phyloP scores from a whole-genome alignment of 139 green algal genomes.

The Astrephomene gubernaculifera region DNA sequence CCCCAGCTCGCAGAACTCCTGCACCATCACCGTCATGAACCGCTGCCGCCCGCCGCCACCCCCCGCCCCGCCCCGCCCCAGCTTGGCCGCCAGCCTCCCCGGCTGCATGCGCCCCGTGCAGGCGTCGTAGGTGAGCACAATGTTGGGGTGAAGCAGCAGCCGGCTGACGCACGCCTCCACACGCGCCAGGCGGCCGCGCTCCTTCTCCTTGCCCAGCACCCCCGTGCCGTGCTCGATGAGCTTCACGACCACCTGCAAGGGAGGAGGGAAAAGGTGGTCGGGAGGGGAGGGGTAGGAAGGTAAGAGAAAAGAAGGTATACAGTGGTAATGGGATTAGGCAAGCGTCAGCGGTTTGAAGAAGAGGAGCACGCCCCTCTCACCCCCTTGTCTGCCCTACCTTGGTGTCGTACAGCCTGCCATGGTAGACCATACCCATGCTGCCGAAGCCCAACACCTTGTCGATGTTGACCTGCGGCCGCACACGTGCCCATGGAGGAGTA shows the following conservation, averaged over 20 bases:
- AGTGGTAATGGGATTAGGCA: too few relatives aligned
- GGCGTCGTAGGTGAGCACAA: constrained; percentile 58
- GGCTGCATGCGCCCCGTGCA: constrained; percentile 46
- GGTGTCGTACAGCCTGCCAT: constrained; percentile 52
- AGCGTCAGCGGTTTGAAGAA: too few relatives aligned
- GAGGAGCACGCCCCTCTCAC: too few relatives aligned
- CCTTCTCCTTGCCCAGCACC: constrained; percentile 58
- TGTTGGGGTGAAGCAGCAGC: constrained; percentile 58
- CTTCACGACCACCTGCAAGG: constrained; percentile 59
- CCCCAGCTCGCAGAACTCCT: constrained; percentile 52
- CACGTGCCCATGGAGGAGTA: not conserved
- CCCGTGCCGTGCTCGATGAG: constrained; percentile 61
- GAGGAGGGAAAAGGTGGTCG: not conserved
- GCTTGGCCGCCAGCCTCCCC: constrained; percentile 1
- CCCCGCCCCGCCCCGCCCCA: not conserved
- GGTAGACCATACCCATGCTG: constrained; percentile 64
- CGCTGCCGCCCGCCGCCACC: constrained; percentile 38
- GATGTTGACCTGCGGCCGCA: constrained; percentile 30
- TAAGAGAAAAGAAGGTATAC: too few relatives aligned
- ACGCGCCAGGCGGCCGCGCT: constrained; percentile 42
- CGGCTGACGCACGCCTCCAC: constrained; percentile 47
- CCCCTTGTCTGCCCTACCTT: not conserved
- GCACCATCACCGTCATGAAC: constrained; percentile 62
- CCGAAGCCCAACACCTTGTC: constrained; percentile 56
- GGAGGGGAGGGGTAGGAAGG: not conserved